Evolutionary conservation across 768 basidiomycete genomes (phyloP).

Genomic region (Lyophyllum atratum): DNA sequence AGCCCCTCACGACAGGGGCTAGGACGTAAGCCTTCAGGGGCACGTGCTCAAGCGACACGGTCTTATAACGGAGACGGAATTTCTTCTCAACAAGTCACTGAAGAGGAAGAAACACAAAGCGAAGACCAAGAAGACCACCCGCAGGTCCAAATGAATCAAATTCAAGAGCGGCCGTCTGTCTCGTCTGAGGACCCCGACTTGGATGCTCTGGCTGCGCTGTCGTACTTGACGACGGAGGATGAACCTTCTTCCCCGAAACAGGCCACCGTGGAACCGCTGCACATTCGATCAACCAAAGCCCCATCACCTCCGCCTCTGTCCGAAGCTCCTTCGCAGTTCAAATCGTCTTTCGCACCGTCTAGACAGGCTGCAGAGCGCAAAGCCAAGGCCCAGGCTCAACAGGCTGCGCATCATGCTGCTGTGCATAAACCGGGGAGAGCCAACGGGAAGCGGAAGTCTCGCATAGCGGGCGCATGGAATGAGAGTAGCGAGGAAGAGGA

Average conservation of each 20-base stretch:
- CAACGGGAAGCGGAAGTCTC: conserved; percentile 64
- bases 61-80: conserved; percentile 42
- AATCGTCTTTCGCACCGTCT: conserved; percentile 88
- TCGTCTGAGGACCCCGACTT: conserved; percentile 52
- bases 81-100: conserved; percentile 38
- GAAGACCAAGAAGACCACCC: conserved; percentile 19
- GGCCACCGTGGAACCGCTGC: conserved; percentile 35
- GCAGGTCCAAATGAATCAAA: conserved; percentile 8
- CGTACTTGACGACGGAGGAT: conserved; percentile 62
- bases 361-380: conserved; percentile 84
- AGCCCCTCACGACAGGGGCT: conserved; percentile 40
- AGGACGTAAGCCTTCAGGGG: conserved; percentile 80
- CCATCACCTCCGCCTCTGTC: conserved; percentile 22
- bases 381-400: conserved; percentile 81
- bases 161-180: conserved; percentile 9
- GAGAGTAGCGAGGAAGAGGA: conserved; percentile 86
- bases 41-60: conserved; percentile 67
- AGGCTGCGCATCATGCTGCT: conserved; percentile 80
- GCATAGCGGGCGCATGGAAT: conserved; percentile 58
- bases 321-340: conserved; percentile 44
- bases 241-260: conserved; percentile 31
- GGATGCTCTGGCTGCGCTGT: conserved; percentile 79
- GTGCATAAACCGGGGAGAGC: conserved; percentile 71
- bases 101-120: conserved; percentile 32
- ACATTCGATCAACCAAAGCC: conserved; percentile 29